Evolutionary conservation across 345 rosid genomes (phyloP).

Genomic region (Brassica nigra): DNA sequence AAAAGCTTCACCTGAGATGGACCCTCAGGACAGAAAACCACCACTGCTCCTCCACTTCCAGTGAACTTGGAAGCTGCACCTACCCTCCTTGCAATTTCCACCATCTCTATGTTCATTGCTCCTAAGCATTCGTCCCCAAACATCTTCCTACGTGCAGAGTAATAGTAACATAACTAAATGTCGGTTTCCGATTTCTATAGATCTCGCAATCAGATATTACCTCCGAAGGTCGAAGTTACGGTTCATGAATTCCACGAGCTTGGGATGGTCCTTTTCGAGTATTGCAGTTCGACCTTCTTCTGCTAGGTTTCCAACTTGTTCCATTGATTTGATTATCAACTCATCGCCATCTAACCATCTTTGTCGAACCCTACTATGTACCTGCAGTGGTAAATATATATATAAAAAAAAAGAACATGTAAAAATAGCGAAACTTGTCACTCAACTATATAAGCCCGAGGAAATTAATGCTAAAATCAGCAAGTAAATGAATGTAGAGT

Average conservation of each 20-base stretch:
- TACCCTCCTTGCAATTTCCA: slow-evolving; percentile 72
- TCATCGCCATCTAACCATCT: slow-evolving; percentile 92
- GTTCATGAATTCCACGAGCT: slow-evolving; percentile 77
- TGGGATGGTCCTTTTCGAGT: slow-evolving; percentile 62
- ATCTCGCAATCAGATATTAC: slow-evolving; percentile 37
- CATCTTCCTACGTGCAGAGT: slow-evolving; percentile 54
- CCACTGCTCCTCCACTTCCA: slow-evolving; percentile 95
- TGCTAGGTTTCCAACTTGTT: slow-evolving; percentile 69
- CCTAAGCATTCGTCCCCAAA: slow-evolving; percentile 85
- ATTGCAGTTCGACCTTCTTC: slow-evolving; percentile 64
- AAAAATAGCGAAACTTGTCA: not conserved
- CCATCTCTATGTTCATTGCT: slow-evolving; percentile 80
- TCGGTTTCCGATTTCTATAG: not conserved
- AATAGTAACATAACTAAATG: not conserved
- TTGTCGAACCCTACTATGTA: slow-evolving; percentile 79
- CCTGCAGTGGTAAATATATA: slow-evolving; percentile 47
- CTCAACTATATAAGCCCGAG: not conserved
- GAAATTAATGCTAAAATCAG: too few species aligned
- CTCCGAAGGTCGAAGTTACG: slow-evolving; percentile 81
- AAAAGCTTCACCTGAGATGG: slow-evolving; percentile 62
- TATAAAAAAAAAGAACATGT: not conserved
- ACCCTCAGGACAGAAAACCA: slow-evolving; percentile 79
- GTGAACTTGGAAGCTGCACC: slow-evolving; percentile 92
- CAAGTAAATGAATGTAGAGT: too few species aligned
- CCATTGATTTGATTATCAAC: slow-evolving; percentile 68